These are phyloP conservation scores for Colletotrichum sp. DNA, from an alignment of 2,329 filamentous ascomycete species.

Conservation along the genomic window DNA sequence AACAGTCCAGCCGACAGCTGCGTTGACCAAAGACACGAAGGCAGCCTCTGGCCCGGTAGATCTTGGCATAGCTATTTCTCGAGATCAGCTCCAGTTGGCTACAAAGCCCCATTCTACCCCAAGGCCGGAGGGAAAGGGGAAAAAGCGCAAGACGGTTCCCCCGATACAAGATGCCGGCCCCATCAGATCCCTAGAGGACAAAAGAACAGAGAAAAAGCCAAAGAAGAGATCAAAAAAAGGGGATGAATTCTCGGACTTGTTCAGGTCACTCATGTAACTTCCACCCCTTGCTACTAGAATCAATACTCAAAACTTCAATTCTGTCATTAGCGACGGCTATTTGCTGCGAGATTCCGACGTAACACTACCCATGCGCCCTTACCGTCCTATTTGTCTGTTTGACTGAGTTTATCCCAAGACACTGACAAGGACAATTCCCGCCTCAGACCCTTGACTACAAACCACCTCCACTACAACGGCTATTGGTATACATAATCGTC, in stretches of 20 bases:
- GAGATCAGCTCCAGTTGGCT: conserved; percentile 17
- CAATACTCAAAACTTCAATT: conserved; percentile 1
- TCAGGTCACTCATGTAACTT: conserved; percentile 59
- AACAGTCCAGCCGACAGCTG: background rate
- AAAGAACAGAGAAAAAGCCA: conserved; percentile 39
- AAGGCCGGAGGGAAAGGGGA: background rate
- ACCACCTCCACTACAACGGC: background rate
- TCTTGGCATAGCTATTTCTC: conserved; percentile 32
- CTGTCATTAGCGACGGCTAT: conserved; percentile 20
- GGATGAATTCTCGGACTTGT: conserved; percentile 77
- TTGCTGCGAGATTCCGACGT: conserved; percentile 15
- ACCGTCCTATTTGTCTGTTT: conserved; percentile 8
- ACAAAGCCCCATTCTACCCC: background rate
- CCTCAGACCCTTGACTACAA: background rate
- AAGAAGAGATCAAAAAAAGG: conserved; percentile 42
- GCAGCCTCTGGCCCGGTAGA: conserved; percentile 22
- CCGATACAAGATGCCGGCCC: background rate
- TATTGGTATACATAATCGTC: conserved; percentile 11
- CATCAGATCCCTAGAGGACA: conserved; percentile 5
- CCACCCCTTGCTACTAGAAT: background rate
- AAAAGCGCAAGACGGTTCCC: background rate
- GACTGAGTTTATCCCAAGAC: conserved; percentile 3
- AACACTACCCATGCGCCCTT: conserved; percentile 20
- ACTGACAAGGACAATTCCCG: background rate
- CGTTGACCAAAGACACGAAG: conserved; percentile 15